A percentile compares a stretch with the other conserved stretches of the same genome.
phyloP scores from a whole-genome alignment of 352 stramenopile species.

The Globisporangium viniferum region DNA sequence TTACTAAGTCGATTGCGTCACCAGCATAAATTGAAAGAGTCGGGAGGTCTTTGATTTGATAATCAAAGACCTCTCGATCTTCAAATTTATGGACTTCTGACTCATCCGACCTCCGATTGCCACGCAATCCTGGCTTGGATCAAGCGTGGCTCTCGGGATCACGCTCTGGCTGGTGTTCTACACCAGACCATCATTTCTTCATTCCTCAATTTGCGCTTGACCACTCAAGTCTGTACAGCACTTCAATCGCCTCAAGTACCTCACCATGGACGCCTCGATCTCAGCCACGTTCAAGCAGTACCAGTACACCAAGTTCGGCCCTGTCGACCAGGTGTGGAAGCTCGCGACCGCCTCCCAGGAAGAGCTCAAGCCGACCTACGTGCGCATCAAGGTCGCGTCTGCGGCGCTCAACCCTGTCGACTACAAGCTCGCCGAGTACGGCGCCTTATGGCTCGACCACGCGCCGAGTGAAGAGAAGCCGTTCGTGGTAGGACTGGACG shows the following conservation, averaged over 20 bases:
- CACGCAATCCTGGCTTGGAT: too few relatives aligned
- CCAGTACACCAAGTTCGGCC: conserved; percentile 6
- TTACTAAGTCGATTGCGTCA: too few relatives aligned
- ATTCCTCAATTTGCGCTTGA: conserved; percentile 3
- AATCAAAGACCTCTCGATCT: too few relatives aligned
- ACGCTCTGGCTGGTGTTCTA: too few relatives aligned
- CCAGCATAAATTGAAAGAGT: too few relatives aligned
- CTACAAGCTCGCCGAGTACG: conserved; percentile 49
- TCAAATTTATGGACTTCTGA: too few relatives aligned
- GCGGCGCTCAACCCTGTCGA: conserved; percentile 68
- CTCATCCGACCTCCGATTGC: too few relatives aligned
- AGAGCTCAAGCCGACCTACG: conserved; percentile 23
- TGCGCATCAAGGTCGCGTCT: conserved; percentile 59
- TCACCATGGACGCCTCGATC: conserved; percentile 13
- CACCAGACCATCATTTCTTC: neutral
- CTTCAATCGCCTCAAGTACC: neutral
- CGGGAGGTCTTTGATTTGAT: too few relatives aligned
- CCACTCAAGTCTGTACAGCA: neutral
- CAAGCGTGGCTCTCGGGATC: too few relatives aligned
- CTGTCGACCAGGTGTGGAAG: conserved; percentile 16
- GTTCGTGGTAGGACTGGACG: conserved; percentile 58
- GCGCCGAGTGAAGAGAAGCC: conserved; percentile 27
- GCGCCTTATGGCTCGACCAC: conserved; percentile 26
- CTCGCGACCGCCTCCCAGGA: conserved; percentile 14
- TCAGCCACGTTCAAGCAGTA: conserved; percentile 10